Conservation (phyloP, 2,329 filamentous ascomycete genomes). For the Claviceps sorghi region DNA sequence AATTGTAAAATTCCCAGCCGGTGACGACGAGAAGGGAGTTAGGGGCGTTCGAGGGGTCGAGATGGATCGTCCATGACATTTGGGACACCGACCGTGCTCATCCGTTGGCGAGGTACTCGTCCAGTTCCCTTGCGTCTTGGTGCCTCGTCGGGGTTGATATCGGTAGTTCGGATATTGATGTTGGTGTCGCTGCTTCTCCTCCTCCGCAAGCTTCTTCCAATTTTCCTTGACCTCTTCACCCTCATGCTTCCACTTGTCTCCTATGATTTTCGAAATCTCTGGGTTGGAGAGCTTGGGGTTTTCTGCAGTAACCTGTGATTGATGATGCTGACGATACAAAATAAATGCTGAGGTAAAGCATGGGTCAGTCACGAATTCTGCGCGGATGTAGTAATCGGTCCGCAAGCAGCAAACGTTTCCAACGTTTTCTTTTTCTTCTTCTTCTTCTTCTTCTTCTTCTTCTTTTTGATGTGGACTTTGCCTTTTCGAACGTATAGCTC, state of each 20-base stretch:
- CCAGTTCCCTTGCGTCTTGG: constrained; percentile 17
- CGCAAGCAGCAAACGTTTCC: background rate
- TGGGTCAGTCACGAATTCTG: constrained; percentile 12
- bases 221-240: constrained; percentile 58
- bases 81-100: constrained; percentile 46
- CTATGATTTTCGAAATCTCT: constrained; percentile 94
- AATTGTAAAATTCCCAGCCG: constrained; percentile 14
- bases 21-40: constrained; percentile 27
- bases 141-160: constrained; percentile 69
- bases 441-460: background rate
- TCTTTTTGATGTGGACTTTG: background rate
- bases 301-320: constrained; percentile 63
- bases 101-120: constrained; percentile 25
- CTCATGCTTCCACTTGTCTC: constrained; percentile 76
- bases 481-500: background rate
- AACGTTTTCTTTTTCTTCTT: background rate
- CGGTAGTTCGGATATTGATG: constrained; percentile 86
- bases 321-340: constrained; percentile 85
- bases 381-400: background rate
- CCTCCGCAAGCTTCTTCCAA: constrained; percentile 83
- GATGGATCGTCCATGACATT: constrained; percentile 56
- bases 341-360: constrained; percentile 63
- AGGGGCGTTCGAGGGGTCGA: constrained; percentile 46
- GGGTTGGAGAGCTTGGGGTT: constrained; percentile 88
- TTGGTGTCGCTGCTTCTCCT: constrained; percentile 82